Evolutionary conservation across 768 basidiomycete species (phyloP).

Genomic region (Postia placenta): DNA sequence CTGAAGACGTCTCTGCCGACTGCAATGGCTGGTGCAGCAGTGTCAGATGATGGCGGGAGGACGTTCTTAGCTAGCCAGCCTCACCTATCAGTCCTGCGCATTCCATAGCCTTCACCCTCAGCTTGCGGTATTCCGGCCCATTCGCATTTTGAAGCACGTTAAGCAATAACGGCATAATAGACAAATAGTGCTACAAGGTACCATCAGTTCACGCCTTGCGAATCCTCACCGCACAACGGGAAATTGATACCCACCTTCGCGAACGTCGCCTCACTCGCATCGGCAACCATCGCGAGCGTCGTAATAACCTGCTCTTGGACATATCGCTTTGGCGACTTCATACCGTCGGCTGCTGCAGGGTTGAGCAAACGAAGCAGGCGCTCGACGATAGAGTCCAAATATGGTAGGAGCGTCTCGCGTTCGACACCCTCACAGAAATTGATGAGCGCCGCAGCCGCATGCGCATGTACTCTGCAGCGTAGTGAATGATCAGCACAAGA

Average conservation of each 20-base stretch:
- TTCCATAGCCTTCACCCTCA: constrained; percentile 85
- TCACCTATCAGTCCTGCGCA: constrained; percentile 82
- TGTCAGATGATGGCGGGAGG: background rate
- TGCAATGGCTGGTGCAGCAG: constrained; percentile 57
- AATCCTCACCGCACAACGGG: background rate
- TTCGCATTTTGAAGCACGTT: constrained; percentile 72
- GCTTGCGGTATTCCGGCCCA: constrained; percentile 55
- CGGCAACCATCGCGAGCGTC: constrained; percentile 84
- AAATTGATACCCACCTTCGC: constrained; percentile 45
- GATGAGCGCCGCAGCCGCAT: constrained; percentile 82
- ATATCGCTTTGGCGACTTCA: constrained; percentile 46
- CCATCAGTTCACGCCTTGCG: background rate
- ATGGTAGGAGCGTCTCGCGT: constrained; percentile 63
- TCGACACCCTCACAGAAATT: constrained; percentile 90
- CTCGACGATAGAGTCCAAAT: constrained; percentile 76
- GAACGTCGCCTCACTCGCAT: constrained; percentile 76
- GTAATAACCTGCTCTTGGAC: constrained; percentile 89
- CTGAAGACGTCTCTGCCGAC: constrained; percentile 79
- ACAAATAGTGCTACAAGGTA: constrained; percentile 53
- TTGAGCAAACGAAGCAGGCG: constrained; percentile 62
- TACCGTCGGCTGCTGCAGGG: constrained; percentile 32
- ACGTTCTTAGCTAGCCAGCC: constrained; percentile 17
- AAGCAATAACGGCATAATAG: constrained; percentile 77
- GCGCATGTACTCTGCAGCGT: constrained; percentile 65
- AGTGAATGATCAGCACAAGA: background rate